Percentiles rank a stretch among this genome's conserved stretches.
These are phyloP conservation scores for Dendrocalamus latiflorus DNA, from an alignment of 202 grass and related monocot species.

Conservation along the genomic window DNA sequence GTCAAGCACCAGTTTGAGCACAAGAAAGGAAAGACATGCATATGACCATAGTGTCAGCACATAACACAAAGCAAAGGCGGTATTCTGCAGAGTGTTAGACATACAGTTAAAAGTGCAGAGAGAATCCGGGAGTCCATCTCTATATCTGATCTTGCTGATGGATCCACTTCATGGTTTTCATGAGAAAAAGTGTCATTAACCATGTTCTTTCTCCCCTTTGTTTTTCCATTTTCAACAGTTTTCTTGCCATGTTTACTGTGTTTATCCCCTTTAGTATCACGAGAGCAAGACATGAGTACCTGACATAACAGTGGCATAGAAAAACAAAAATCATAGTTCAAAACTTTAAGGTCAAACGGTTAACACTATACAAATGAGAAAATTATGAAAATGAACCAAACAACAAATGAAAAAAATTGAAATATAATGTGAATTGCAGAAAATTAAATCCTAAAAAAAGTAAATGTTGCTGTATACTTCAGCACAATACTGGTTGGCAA, in stretches of 20 bases:
- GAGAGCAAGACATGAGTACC: slow-evolving; percentile 71
- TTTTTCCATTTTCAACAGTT: slow-evolving; percentile 43
- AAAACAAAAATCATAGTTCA: not conserved
- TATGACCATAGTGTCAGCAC: not conserved
- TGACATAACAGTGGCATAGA: slow-evolving; percentile 37
- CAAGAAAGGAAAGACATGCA: slow-evolving; percentile 11
- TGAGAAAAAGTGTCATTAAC: slow-evolving; percentile 13
- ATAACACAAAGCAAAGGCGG: slow-evolving; percentile 16
- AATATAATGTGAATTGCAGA: not conserved
- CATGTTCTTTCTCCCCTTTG: slow-evolving; percentile 39
- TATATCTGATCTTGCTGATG: slow-evolving; percentile 47
- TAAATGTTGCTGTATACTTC: not conserved
- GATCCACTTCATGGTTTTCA: slow-evolving; percentile 43
- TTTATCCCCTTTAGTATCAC: slow-evolving; percentile 41
- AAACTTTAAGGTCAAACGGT: not conserved
- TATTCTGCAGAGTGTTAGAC: slow-evolving; percentile 20
- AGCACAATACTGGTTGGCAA: not conserved
- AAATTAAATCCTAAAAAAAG: not conserved
- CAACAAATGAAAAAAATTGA: not conserved
- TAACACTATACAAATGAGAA: not conserved
- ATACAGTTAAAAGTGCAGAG: slow-evolving; percentile 88
- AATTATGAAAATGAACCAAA: slow-evolving; percentile 1
- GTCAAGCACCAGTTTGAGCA: not conserved
- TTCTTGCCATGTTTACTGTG: slow-evolving; percentile 52
- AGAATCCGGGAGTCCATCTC: slow-evolving; percentile 95